Conservation (phyloP, 768 basidiomycete genomes). For the Leccinum truebloodii region DNA sequence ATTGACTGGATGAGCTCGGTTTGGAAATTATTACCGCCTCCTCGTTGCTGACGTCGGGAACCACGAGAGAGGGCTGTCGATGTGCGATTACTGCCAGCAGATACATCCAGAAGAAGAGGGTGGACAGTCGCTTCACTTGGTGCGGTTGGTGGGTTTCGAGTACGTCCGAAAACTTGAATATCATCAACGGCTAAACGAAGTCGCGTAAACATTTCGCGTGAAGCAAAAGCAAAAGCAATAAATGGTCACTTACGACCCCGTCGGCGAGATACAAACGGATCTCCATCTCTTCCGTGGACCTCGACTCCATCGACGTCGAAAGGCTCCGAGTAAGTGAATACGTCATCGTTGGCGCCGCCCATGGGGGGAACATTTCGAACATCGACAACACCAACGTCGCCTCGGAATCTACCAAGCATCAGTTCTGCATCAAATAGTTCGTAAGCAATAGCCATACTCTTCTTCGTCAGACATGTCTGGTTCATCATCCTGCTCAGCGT, state of each 20-base stretch:
- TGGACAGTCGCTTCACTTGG: constrained; percentile 77
- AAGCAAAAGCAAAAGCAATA: not conserved
- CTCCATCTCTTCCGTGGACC: constrained; percentile 43
- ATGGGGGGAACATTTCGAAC: constrained; percentile 33
- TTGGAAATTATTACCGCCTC: constrained; percentile 46
- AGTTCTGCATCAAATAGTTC: constrained; percentile 11
- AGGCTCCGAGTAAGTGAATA: constrained; percentile 56
- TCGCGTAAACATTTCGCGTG: not conserved
- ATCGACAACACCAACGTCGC: constrained; percentile 42
- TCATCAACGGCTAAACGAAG: constrained; percentile 48
- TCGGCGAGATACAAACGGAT: constrained; percentile 52
- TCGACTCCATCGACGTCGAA: constrained; percentile 48
- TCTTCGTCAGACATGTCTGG: constrained; percentile 70
- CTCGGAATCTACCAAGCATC: constrained; percentile 37
- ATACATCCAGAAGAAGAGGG: constrained; percentile 74
- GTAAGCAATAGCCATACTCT: constrained; percentile 44
- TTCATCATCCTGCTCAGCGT: constrained; percentile 61
- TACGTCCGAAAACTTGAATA: constrained; percentile 62
- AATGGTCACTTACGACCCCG: constrained; percentile 38
- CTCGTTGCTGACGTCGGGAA: constrained; percentile 57
- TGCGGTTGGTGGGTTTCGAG: constrained; percentile 49
- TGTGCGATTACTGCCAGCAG: constrained; percentile 44
- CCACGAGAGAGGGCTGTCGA: constrained; percentile 47
- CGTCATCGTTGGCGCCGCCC: constrained; percentile 42
- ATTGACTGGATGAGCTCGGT: constrained; percentile 73